Percentiles rank a stretch among this genome's conserved stretches.
phyloP scores from a whole-genome alignment of 2,329 filamentous ascomycete genomes.

The Plectosphaerella plurivora region DNA sequence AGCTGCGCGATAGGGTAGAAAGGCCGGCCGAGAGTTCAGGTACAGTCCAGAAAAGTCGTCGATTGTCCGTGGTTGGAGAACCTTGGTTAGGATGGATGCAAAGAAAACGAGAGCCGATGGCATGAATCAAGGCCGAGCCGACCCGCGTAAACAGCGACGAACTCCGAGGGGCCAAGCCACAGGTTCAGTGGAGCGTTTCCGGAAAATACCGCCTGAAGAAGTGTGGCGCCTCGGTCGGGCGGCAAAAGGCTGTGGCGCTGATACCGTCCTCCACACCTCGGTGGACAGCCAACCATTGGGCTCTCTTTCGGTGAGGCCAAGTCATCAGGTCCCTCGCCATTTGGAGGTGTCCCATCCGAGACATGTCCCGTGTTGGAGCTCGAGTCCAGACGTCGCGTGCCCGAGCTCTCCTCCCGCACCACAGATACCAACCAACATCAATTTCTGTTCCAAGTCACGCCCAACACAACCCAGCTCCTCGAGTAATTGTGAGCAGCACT shows the following conservation, averaged over 20 bases:
- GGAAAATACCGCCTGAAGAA: background rate
- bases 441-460: too few species aligned
- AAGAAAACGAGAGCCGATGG: conserved; percentile 3
- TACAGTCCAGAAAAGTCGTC: background rate
- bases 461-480: too few species aligned
- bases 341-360: too few species aligned
- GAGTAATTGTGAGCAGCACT: background rate
- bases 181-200: background rate
- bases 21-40: background rate
- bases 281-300: background rate
- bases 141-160: conserved; percentile 4
- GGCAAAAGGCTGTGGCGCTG: background rate
- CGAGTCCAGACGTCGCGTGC: too few species aligned
- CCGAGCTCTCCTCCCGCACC: too few species aligned
- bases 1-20: background rate
- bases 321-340: background rate
- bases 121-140: conserved; percentile 4
- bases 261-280: background rate
- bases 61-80: background rate
- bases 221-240: background rate
- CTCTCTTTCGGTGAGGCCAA: background rate
- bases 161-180: conserved; percentile 1
- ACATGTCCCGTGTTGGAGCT: too few species aligned
- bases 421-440: too few species aligned
- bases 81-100: background rate